Conservation (phyloP, 1,139 yeast genomes). For the Zygoascus hellenicus region DNA sequence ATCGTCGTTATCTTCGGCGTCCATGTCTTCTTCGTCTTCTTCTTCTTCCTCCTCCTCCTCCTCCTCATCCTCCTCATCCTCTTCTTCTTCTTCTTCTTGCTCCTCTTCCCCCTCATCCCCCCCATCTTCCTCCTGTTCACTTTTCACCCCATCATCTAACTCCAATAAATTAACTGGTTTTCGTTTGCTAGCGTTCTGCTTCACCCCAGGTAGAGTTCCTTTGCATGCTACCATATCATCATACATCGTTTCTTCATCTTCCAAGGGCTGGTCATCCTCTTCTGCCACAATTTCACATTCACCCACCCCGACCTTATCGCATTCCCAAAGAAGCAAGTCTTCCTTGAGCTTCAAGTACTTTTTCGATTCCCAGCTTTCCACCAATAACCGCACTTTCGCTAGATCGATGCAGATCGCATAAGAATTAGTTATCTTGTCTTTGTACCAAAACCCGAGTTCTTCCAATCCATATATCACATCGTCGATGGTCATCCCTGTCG, state of each 20-base stretch:
- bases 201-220: background rate
- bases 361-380: slow-evolving; percentile 53
- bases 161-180: background rate
- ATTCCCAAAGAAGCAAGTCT: slow-evolving; percentile 56
- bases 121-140: slow-evolving; percentile 2
- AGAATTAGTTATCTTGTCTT: slow-evolving; percentile 32
- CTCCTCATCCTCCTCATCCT: background rate
- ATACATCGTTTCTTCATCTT: background rate
- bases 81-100: background rate
- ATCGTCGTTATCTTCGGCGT: background rate
- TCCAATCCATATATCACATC: slow-evolving; percentile 88
- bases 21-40: slow-evolving; percentile 5
- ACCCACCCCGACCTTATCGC: slow-evolving; percentile 3
- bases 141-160: background rate
- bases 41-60: slow-evolving; percentile 11
- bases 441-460: slow-evolving; percentile 56
- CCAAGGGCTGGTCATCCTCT: background rate
- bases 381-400: slow-evolving; percentile 39
- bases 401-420: slow-evolving; percentile 56
- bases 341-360: slow-evolving; percentile 49
- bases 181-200: background rate
- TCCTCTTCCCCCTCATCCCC: background rate
- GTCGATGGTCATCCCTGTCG: slow-evolving; percentile 76
- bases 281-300: background rate
- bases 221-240: background rate